A percentile compares a stretch with the other conserved stretches of the same genome.
phyloP scores from a whole-genome alignment of 331 rosid genomes.

The Arachis monticola region DNA sequence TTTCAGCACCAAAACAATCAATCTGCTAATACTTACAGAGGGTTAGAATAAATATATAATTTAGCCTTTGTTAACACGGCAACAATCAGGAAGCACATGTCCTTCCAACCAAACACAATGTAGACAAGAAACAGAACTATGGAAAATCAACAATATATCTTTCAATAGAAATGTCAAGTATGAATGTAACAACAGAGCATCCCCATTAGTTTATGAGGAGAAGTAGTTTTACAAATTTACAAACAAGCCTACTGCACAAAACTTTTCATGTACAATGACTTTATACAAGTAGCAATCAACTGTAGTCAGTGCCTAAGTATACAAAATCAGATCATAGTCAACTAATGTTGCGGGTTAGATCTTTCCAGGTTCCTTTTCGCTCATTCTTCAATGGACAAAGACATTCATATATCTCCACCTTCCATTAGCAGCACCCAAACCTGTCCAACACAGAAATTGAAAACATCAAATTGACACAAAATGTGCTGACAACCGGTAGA shows the following conservation, averaged over 20 bases:
- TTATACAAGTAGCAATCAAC: constrained; percentile 44
- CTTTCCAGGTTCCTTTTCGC: constrained; percentile 55
- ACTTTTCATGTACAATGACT: constrained; percentile 46
- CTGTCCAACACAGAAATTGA: constrained; percentile 78
- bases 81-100: constrained; percentile 17
- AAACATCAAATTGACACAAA: constrained; percentile 82
- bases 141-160: constrained; percentile 40
- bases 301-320: constrained; percentile 46
- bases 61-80: constrained; percentile 29
- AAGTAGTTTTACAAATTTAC: constrained; percentile 33
- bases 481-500: constrained; percentile 40
- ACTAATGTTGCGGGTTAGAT: constrained; percentile 52
- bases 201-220: constrained; percentile 33
- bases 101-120: constrained; percentile 41
- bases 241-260: constrained; percentile 38
- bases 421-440: constrained; percentile 77
- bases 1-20: constrained; percentile 46
- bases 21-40: constrained; percentile 15
- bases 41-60: constrained; percentile 19
- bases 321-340: constrained; percentile 38
- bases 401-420: constrained; percentile 79
- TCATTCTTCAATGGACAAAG: constrained; percentile 82
- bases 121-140: constrained; percentile 37
- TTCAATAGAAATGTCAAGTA: constrained; percentile 38
- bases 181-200: constrained; percentile 39